Conservation (phyloP, 2,329 filamentous ascomycete species). For the Clonostachys rhizophaga region DNA sequence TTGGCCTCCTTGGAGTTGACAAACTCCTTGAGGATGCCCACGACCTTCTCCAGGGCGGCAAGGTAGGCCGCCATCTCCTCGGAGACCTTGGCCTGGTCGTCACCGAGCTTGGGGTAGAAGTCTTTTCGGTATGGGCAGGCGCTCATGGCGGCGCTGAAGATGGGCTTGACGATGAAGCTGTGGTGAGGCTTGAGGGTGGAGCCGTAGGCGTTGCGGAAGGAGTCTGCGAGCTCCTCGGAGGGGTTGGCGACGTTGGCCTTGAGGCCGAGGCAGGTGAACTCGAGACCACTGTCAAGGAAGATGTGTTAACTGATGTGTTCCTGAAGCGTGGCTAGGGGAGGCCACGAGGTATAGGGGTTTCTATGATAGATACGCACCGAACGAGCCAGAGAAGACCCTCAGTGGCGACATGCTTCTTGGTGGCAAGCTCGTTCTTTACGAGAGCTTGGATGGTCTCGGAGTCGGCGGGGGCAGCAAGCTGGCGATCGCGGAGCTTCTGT, state of each 20-base stretch:
- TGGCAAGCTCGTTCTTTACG: constrained; percentile 80
- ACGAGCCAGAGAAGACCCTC: constrained; percentile 90
- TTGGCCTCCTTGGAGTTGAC: constrained; percentile 51
- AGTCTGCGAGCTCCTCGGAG: constrained; percentile 72
- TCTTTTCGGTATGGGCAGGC: constrained; percentile 90
- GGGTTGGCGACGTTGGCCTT: constrained; percentile 68
- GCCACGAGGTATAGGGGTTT: too few species aligned
- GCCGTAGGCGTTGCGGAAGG: constrained; percentile 83
- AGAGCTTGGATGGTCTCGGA: constrained; percentile 85
- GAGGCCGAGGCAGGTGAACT: constrained; percentile 87
- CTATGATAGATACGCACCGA: constrained; percentile 53
- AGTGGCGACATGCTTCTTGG: constrained; percentile 81
- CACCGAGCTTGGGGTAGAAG: constrained; percentile 85
- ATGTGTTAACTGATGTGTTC: neutral
- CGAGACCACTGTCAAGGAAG: constrained; percentile 63
- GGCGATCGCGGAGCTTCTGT: constrained; percentile 85
- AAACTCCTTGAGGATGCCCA: constrained; percentile 68
- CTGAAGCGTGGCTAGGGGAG: neutral
- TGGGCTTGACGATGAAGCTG: constrained; percentile 80
- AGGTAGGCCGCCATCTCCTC: constrained; percentile 68
- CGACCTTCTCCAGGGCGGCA: constrained; percentile 69
- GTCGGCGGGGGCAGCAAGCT: constrained; percentile 70
- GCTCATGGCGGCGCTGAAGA: constrained; percentile 90
- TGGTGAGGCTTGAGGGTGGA: constrained; percentile 89
- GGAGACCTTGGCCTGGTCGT: constrained; percentile 57